Percentiles rank a stretch among this genome's conserved stretches.
Conservation (phyloP, 75 land plant genomes). For the Selaginella tamariscina region DNA sequence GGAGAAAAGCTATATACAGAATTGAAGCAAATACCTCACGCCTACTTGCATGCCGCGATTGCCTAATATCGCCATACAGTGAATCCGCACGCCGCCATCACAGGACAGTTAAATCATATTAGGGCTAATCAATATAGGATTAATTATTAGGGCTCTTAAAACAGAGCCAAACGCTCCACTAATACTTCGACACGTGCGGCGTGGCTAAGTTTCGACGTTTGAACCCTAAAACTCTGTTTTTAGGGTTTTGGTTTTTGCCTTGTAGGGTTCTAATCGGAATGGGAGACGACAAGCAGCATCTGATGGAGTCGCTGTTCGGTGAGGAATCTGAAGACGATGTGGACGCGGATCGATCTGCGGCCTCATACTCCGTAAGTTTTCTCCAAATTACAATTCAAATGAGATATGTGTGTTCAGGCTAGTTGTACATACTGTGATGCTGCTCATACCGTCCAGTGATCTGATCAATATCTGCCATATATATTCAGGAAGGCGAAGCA, state of each 20-base stretch:
- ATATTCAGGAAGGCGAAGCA: slow-evolving; percentile 21
- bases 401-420: background rate
- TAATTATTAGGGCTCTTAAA: too few relatives aligned
- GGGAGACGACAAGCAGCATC: slow-evolving; percentile 85
- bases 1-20: too few relatives aligned
- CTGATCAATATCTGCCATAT: slow-evolving; percentile 14
- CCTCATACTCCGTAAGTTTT: slow-evolving; percentile 27
- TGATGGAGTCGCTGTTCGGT: slow-evolving; percentile 98
- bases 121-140: too few relatives aligned
- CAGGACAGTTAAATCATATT: background rate
- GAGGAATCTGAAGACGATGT: slow-evolving; percentile 82
- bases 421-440: background rate
- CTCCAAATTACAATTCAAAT: background rate
- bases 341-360: slow-evolving; percentile 28
- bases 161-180: too few relatives aligned
- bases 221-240: background rate
- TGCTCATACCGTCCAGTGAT: slow-evolving; percentile 10
- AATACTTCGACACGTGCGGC: too few relatives aligned
- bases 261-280: slow-evolving; percentile 8
- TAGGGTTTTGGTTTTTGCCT: too few relatives aligned
- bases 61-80: background rate
- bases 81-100: background rate
- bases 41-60: background rate
- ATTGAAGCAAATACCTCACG: background rate
- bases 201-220: background rate